Evolutionary conservation across 257 asterid genomes (phyloP).

Genomic region (Coffea eugenioides): DNA sequence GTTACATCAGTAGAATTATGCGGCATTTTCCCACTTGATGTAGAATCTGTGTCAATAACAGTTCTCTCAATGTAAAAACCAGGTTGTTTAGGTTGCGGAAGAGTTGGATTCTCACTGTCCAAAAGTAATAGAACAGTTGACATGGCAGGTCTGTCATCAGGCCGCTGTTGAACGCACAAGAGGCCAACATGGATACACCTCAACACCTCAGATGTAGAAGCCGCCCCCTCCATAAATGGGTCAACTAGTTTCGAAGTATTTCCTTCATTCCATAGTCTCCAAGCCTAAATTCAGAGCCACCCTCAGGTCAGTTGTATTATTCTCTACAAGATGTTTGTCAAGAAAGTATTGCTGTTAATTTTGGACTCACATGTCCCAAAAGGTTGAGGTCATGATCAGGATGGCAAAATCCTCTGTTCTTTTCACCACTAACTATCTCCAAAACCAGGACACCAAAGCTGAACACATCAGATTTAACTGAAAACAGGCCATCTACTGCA

Average conservation of each 20-base stretch:
- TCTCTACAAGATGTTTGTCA: background rate
- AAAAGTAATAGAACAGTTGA: constrained; percentile 21
- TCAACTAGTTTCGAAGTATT: constrained; percentile 28
- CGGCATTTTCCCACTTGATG: constrained; percentile 12
- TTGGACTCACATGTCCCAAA: constrained; percentile 34
- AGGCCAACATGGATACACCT: constrained; percentile 34
- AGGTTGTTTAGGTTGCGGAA: constrained; percentile 31
- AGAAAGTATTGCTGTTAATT: background rate
- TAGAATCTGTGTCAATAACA: constrained; percentile 6
- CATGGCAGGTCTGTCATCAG: constrained; percentile 34
- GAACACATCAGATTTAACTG: constrained; percentile 33
- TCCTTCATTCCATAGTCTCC: constrained; percentile 36
- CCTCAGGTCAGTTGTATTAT: background rate
- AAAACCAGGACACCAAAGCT: constrained; percentile 38
- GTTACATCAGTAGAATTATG: constrained; percentile 22
- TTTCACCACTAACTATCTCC: constrained; percentile 35
- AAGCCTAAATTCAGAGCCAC: constrained; percentile 14
- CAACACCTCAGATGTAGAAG: constrained; percentile 14
- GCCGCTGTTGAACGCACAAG: constrained; percentile 31
- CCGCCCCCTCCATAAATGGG: constrained; percentile 12
- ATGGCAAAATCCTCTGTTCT: constrained; percentile 29
- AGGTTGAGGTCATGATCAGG: constrained; percentile 35
- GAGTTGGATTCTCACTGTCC: constrained; percentile 14
- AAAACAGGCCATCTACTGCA: constrained; percentile 32
- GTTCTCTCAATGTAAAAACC: constrained; percentile 28